Conservation (phyloP, 2,329 filamentous ascomycete species). For the Madurella mycetomatis region DNA sequence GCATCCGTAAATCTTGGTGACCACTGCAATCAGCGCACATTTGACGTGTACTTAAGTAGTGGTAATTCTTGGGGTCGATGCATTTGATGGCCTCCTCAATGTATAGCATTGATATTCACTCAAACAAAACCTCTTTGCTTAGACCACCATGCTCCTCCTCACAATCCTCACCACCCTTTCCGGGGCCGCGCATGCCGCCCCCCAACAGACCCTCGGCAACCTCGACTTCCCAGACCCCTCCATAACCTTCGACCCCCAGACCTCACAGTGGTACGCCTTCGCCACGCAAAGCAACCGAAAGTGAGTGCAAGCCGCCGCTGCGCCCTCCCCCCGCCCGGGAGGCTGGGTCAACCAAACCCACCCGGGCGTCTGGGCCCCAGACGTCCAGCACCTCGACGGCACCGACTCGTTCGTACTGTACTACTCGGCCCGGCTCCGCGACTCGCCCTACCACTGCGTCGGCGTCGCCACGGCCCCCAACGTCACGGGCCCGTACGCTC, state of each 20-base stretch:
- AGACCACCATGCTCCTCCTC: neutral
- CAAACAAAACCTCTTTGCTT: too few species aligned
- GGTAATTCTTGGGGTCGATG: too few species aligned
- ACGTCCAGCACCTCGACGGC: slow-evolving; percentile 39
- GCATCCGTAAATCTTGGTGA: too few species aligned
- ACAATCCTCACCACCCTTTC: neutral
- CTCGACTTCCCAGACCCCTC: slow-evolving; percentile 43
- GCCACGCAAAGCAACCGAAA: slow-evolving; percentile 40
- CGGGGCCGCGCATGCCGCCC: neutral
- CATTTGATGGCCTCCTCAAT: too few species aligned
- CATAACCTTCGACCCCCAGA: slow-evolving; percentile 36
- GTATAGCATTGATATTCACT: too few species aligned
- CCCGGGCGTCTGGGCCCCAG: slow-evolving; percentile 45
- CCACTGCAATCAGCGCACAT: too few species aligned
- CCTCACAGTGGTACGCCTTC: slow-evolving; percentile 47
- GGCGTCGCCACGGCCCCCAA: slow-evolving; percentile 48
- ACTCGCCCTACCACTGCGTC: slow-evolving; percentile 46
- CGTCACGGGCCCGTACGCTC: slow-evolving; percentile 48
- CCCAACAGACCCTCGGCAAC: slow-evolving; percentile 6
- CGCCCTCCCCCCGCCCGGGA: slow-evolving; percentile 39
- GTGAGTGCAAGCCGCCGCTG: slow-evolving; percentile 44
- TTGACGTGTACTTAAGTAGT: too few species aligned
- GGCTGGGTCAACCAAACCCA: slow-evolving; percentile 38
- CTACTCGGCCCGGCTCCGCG: slow-evolving; percentile 37
- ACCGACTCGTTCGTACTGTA: slow-evolving; percentile 45